Evolutionary conservation across 192 early-diverging fungal genomes (phyloP), one percentile per base, ranked within the genome.

Genomic region (Coemansia sp.): DNA sequence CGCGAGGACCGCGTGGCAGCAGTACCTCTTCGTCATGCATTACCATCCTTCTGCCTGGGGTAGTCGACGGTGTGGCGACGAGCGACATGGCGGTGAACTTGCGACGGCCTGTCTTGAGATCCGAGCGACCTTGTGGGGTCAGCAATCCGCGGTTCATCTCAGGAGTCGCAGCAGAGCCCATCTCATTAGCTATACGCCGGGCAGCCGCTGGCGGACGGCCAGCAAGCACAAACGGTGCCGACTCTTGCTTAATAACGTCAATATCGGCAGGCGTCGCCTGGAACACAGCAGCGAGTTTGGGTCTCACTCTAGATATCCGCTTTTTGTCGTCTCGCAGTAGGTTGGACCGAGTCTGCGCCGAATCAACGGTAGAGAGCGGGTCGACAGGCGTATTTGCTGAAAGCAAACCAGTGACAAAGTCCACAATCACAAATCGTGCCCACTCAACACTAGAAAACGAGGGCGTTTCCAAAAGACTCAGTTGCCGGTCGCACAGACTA

Each of bases 1-100:
- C 81, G 2, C 75, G 75, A 16, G 71, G 80, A 5, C 80, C 80
- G 1, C 76, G 75, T 5, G 80, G 80, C 36, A 66, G 69, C 43
- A 82, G 70, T 22, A 65, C 52, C n/a, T 51, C 61, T 47, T 73
- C 71, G 5, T 34, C 24, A 1, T 55, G 34, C 64, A 0, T 20
- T 0, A 44, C 54, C 12, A 13, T 20, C 12, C 9, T 42, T n/a
- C 15, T 44, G 5, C 24, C 5, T 7, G 36, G 18, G 20, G 40
- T 34, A 60, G 29, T 7, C n/a, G 24, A 27, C 2, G 75, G 64
- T 5, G 80, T 62, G 7, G 73, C 16, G 1, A 84, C 51, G 29
- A 84, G 63, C 44, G 81, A 84, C 71, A 78, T 73, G 10, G 76
- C 16, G 8, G 82, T 79, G 33, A 84, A 84, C 77, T 84, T 84